phyloP scores from a whole-genome alignment of 306 rosid species.

The Cicer arietinum region DNA sequence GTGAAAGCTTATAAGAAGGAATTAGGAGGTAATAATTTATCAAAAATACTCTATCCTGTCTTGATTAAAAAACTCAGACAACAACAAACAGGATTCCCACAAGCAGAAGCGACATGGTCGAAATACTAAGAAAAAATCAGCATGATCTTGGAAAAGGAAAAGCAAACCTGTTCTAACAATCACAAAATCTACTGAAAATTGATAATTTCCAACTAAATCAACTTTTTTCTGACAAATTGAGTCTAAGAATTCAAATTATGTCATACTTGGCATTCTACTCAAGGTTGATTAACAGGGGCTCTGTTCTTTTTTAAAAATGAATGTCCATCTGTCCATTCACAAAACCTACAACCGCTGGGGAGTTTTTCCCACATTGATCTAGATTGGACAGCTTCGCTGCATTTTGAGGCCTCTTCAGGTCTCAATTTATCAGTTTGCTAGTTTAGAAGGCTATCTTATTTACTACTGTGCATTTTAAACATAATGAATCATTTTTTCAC shows the following conservation, averaged over 20 bases:
- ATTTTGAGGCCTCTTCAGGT: background rate
- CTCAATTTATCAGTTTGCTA: background rate
- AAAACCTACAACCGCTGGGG: background rate
- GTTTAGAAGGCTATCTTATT: background rate
- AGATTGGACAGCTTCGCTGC: conserved; percentile 8
- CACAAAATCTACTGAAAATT: conserved; percentile 2
- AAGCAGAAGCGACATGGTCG: conserved; percentile 1
- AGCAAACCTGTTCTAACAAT: conserved; percentile 1
- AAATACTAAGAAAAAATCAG: conserved; percentile 3
- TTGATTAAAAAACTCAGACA: conserved; percentile 22
- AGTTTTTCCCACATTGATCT: background rate
- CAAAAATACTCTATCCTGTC: background rate
- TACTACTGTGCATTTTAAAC: background rate
- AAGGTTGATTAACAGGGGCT: background rate
- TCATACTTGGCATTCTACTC: conserved; percentile 4
- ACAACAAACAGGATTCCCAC: background rate
- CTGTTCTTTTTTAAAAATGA: background rate
- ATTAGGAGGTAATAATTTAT: conserved; percentile 2
- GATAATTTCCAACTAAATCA: conserved; percentile 10
- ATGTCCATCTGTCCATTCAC: background rate
- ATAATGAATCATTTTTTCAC: background rate
- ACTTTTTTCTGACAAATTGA: background rate
- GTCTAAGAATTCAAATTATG: background rate
- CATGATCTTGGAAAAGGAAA: conserved; percentile 17
- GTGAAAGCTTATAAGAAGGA: conserved; percentile 16